phyloP scores from a whole-genome alignment of 164 flowering plant genomes.

The Vitis rotundifolia region DNA sequence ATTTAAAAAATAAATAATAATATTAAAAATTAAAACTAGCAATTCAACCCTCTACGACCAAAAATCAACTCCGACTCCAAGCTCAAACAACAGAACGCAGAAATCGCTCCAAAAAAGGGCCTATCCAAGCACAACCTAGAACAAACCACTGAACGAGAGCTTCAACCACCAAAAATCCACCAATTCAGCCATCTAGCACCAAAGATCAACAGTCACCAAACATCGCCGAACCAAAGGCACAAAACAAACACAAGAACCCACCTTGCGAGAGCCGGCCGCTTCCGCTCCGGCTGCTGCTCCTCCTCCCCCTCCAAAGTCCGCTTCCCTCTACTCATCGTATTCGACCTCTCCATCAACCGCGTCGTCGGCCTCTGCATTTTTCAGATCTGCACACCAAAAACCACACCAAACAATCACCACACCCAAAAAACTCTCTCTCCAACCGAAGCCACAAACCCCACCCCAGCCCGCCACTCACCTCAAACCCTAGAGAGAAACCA shows the following conservation, averaged over 20 bases:
- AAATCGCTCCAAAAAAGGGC: too few species aligned
- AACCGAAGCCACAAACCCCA: not conserved
- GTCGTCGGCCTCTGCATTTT: constrained; percentile 50
- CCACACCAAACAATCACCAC: not conserved
- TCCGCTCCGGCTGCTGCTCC: constrained; percentile 56
- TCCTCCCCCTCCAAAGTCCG: constrained; percentile 55
- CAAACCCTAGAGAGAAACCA: not conserved
- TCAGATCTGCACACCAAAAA: constrained; percentile 41
- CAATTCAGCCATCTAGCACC: too few species aligned
- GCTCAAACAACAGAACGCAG: not conserved
- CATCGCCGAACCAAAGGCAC: too few species aligned
- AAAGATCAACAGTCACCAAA: not conserved
- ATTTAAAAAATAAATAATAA: too few species aligned
- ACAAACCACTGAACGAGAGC: not conserved
- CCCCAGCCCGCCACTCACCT: not conserved
- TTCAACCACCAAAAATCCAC: too few species aligned
- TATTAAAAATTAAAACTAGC: too few species aligned
- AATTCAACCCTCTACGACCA: not conserved
- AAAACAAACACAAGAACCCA: constrained; percentile 4
- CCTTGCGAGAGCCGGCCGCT: constrained; percentile 80
- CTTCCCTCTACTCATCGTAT: constrained; percentile 51
- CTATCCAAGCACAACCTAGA: too few species aligned
- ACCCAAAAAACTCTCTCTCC: too few species aligned
- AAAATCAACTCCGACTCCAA: not conserved
- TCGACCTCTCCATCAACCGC: constrained; percentile 56